These are phyloP conservation scores for Boletus speciosus DNA, from an alignment of 768 basidiomycete genomes.

Conservation along the genomic window DNA sequence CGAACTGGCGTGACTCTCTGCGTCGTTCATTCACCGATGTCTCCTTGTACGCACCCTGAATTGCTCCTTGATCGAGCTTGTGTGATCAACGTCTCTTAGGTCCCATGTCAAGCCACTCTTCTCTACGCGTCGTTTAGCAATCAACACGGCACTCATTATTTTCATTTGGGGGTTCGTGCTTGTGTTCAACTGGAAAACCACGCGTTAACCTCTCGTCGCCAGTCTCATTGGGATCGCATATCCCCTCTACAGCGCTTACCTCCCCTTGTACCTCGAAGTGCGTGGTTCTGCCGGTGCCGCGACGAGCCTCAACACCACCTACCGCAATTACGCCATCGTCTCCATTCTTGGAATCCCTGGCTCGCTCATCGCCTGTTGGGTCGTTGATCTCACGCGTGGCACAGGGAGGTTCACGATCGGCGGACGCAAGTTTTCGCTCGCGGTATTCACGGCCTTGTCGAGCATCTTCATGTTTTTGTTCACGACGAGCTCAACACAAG, in stretches of 20 bases:
- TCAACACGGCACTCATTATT: constrained; percentile 48
- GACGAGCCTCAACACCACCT: constrained; percentile 31
- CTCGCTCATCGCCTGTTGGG: constrained; percentile 42
- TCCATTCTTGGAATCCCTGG: constrained; percentile 47
- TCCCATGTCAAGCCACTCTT: constrained; percentile 52
- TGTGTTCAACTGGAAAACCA: background rate
- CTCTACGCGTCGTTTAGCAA: constrained; percentile 38
- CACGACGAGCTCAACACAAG: constrained; percentile 42
- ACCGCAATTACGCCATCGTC: constrained; percentile 49
- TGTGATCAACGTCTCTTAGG: constrained; percentile 19
- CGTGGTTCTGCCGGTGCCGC: constrained; percentile 28
- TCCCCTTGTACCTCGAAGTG: constrained; percentile 45
- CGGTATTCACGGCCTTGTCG: constrained; percentile 42
- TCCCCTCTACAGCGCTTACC: constrained; percentile 51
- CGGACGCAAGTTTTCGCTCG: constrained; percentile 47
- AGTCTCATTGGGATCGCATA: constrained; percentile 51
- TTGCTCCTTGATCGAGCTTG: background rate
- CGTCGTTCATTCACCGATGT: constrained; percentile 36
- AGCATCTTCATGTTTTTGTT: constrained; percentile 50
- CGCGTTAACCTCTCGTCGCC: constrained; percentile 1
- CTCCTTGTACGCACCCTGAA: constrained; percentile 35
- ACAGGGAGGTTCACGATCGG: constrained; percentile 34
- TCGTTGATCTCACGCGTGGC: constrained; percentile 43
- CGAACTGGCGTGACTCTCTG: constrained; percentile 22
- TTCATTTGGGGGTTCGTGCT: constrained; percentile 47